phyloP scores from a whole-genome alignment of 129 eudicot genomes.

The Daucus carota region DNA sequence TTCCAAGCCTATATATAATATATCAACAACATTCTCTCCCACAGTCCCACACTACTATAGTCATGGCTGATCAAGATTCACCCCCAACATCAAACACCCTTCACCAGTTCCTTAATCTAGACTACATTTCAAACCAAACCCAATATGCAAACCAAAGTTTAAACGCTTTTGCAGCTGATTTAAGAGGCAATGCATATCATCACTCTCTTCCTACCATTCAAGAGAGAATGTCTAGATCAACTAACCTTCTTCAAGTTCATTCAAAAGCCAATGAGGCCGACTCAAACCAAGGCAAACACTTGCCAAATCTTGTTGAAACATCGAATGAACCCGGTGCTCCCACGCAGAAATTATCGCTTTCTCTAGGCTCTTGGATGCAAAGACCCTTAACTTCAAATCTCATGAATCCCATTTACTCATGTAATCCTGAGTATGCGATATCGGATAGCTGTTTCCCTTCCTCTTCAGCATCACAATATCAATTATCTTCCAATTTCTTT shows the following conservation, averaged over 20 bases:
- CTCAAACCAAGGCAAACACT: slow-evolving; percentile 30
- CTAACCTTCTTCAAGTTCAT: slow-evolving; percentile 40
- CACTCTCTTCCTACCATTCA: slow-evolving; percentile 32
- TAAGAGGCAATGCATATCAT: slow-evolving; percentile 19
- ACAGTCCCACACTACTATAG: too few species aligned
- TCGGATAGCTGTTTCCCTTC: slow-evolving; percentile 22
- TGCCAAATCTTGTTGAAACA: slow-evolving; percentile 41
- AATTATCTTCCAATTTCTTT: slow-evolving; percentile 28
- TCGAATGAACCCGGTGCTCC: slow-evolving; percentile 28
- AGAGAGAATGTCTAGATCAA: slow-evolving; percentile 51
- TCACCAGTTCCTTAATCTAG: slow-evolving; percentile 66
- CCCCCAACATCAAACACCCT: slow-evolving; percentile 42
- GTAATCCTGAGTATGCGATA: slow-evolving; percentile 28
- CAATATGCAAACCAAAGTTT: slow-evolving; percentile 53
- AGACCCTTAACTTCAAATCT: slow-evolving; percentile 26
- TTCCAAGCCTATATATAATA: neutral
- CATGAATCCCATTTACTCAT: slow-evolving; percentile 23
- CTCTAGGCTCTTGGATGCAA: slow-evolving; percentile 51
- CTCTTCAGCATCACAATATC: slow-evolving; percentile 22
- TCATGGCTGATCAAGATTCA: slow-evolving; percentile 71
- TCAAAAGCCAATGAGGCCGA: slow-evolving; percentile 29
- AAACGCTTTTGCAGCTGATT: slow-evolving; percentile 45
- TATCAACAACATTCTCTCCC: neutral
- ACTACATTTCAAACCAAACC: slow-evolving; percentile 36
- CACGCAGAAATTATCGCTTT: slow-evolving; percentile 62